Percentiles rank a stretch among this genome's conserved stretches.
These are phyloP conservation scores for Claviceps cyperi DNA, from an alignment of 2,329 filamentous ascomycete species.

Conservation along the genomic window DNA sequence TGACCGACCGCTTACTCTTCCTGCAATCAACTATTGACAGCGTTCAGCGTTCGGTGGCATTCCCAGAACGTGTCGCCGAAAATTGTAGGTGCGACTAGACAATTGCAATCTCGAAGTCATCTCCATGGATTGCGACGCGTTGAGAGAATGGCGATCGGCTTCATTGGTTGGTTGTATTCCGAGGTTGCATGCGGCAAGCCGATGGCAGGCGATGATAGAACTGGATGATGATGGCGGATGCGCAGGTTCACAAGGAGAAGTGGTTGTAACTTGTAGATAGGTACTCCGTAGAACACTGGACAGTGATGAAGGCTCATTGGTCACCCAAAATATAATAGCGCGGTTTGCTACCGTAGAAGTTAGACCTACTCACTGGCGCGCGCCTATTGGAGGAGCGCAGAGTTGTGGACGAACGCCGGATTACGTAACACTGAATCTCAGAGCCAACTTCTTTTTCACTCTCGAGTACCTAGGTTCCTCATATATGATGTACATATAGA, in stretches of 20 bases:
- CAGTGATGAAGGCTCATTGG: background rate
- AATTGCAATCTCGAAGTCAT: constrained; percentile 13
- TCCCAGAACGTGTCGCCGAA: too few relatives aligned
- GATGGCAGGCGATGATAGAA: background rate
- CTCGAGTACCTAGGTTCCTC: too few relatives aligned
- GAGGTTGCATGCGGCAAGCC: background rate
- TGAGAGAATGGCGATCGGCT: background rate
- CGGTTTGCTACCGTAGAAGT: background rate
- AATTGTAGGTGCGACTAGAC: constrained; percentile 9
- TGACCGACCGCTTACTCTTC: constrained; percentile 17
- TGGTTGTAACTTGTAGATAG: too few relatives aligned
- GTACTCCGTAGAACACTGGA: too few relatives aligned
- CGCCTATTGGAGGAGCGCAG: background rate
- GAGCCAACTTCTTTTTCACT: background rate
- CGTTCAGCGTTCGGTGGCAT: constrained; percentile 7
- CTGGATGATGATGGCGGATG: background rate
- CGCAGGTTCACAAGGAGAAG: background rate
- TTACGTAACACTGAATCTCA: background rate
- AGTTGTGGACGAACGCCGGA: background rate
- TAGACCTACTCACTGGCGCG: background rate
- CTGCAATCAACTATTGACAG: constrained; percentile 8
- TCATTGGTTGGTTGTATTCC: constrained; percentile 1
- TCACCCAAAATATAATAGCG: background rate
- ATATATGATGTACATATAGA: too few relatives aligned
- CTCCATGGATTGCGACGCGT: constrained; percentile 6